phyloP scores from a whole-genome alignment of 257 asterid genomes.

The Solanum dulcamara region DNA sequence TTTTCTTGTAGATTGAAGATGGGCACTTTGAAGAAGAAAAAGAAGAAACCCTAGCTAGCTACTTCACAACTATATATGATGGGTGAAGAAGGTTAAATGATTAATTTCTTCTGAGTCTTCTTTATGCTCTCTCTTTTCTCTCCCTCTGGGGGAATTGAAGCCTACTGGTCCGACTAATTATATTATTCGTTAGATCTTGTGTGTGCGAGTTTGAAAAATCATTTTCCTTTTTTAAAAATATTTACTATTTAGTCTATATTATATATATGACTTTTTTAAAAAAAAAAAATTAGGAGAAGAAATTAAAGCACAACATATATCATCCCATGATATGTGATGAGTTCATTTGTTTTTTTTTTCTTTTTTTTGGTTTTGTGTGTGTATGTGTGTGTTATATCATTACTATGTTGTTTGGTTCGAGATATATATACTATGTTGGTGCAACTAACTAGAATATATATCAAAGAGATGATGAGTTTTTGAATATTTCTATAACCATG shows the following conservation, averaged over 20 bases:
- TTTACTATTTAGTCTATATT: background rate
- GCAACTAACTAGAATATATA: background rate
- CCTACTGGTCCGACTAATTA: constrained; percentile 51
- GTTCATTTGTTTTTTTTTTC: background rate
- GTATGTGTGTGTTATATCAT: background rate
- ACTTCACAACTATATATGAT: background rate
- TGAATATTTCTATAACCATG: background rate
- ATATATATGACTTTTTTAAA: too few species aligned
- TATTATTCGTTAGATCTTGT: background rate
- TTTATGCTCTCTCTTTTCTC: constrained; percentile 1
- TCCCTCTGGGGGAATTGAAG: constrained; percentile 53
- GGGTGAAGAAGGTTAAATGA: background rate
- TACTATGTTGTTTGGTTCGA: background rate
- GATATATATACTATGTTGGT: background rate
- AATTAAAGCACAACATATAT: background rate
- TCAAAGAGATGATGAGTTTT: background rate
- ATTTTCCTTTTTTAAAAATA: background rate
- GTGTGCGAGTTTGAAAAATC: background rate
- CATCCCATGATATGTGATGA: background rate
- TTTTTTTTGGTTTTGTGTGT: too few species aligned
- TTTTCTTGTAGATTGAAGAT: constrained; percentile 3
- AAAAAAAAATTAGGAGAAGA: background rate
- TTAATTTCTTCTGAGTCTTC: constrained; percentile 18
- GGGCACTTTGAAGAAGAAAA: constrained; percentile 21
- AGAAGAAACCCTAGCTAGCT: constrained; percentile 46